Percentiles rank a stretch among this genome's conserved stretches.
Conservation (phyloP, 129 eudicot genomes). For the Saposhnikovia divaricata region DNA sequence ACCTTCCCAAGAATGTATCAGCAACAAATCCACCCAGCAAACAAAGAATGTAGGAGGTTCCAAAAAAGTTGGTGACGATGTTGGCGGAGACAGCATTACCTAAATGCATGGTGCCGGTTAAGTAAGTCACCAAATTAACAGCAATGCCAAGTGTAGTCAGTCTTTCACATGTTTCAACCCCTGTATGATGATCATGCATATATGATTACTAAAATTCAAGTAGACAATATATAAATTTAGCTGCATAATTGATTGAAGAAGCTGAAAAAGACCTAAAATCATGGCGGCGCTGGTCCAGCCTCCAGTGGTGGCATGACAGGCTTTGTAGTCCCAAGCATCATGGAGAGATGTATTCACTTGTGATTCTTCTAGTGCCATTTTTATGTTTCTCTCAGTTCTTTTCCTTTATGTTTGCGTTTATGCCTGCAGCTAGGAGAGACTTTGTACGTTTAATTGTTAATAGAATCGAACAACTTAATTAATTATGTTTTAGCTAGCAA, state of each 20-base stretch:
- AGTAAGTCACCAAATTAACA: conserved; percentile 73
- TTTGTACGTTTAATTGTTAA: too few relatives aligned
- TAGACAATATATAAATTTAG: background rate
- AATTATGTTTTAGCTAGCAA: background rate
- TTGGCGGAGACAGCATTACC: conserved; percentile 88
- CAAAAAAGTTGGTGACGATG: conserved; percentile 81
- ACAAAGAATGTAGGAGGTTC: conserved; percentile 79
- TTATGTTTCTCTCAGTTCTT: background rate
- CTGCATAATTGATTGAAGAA: background rate
- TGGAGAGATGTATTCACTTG: conserved; percentile 41
- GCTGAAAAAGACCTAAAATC: conserved; percentile 50
- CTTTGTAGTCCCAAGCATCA: conserved; percentile 83
- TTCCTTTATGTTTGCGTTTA: conserved; percentile 6
- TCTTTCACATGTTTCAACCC: conserved; percentile 76
- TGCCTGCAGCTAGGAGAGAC: too few relatives aligned
- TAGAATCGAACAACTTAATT: background rate
- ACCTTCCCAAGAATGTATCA: conserved; percentile 87
- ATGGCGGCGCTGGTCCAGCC: conserved; percentile 87
- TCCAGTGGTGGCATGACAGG: conserved; percentile 69
- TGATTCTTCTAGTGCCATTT: conserved; percentile 44
- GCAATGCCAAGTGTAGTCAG: conserved; percentile 82
- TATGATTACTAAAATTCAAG: background rate
- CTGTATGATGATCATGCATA: conserved; percentile 20
- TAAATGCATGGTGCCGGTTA: conserved; percentile 86
- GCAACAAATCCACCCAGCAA: conserved; percentile 91